These are phyloP conservation scores for Saturnispora galanensis DNA, from an alignment of 805 yeast species.

Conservation along the genomic window DNA sequence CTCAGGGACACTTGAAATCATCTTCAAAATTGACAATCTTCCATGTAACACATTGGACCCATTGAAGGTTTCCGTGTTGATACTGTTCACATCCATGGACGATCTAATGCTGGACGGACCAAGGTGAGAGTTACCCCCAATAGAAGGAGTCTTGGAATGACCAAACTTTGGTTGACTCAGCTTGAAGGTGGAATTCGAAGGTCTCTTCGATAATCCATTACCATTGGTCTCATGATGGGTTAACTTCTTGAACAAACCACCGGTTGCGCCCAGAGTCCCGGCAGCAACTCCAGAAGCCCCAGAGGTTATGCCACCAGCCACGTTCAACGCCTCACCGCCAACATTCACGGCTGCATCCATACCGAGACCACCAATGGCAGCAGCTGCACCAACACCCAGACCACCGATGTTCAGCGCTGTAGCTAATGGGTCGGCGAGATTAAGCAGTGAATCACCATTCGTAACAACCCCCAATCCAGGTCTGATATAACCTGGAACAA, in stretches of 20 bases:
- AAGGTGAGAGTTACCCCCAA: not conserved
- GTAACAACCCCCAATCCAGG: conserved; percentile 46
- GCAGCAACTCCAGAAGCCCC: not conserved
- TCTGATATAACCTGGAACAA: conserved; percentile 56
- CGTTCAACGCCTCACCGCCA: conserved; percentile 15
- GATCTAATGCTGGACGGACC: conserved; percentile 2
- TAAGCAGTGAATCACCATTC: conserved; percentile 29
- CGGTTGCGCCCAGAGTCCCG: not conserved
- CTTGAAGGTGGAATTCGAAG: too few species aligned
- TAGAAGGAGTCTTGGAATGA: conserved; percentile 3
- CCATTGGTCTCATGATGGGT: conserved; percentile 21
- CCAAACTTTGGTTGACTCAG: not conserved
- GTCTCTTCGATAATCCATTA: too few species aligned
- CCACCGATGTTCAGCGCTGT: conserved; percentile 23
- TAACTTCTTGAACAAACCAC: conserved; percentile 9
- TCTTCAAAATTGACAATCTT: conserved; percentile 37
- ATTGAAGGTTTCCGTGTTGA: conserved; percentile 20
- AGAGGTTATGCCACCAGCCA: not conserved
- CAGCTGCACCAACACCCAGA: conserved; percentile 30
- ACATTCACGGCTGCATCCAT: conserved; percentile 32
- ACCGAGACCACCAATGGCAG: conserved; percentile 22
- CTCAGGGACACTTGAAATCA: conserved; percentile 13
- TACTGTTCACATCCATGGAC: conserved; percentile 21
- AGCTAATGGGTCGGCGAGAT: conserved; percentile 24
- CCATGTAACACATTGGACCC: conserved; percentile 38